Evolutionary conservation across 129 eudicot genomes (phyloP).

Genomic region (Centella asiatica): DNA sequence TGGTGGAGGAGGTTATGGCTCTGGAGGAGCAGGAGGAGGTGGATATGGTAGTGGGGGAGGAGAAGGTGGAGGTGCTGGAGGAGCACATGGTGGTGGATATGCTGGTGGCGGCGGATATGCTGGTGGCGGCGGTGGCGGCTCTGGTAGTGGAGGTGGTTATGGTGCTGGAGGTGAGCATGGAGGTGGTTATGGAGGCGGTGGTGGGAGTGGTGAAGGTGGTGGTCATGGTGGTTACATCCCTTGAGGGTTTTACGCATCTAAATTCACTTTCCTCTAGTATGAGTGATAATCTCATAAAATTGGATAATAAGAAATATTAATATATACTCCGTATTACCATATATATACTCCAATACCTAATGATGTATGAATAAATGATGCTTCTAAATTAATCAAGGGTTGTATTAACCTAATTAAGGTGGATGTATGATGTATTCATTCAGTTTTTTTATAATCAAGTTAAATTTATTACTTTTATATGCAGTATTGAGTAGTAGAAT

Average conservation of each 20-base stretch:
- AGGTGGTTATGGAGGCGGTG: constrained; percentile 31
- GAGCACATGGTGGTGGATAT: constrained; percentile 15
- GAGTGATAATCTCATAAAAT: background rate
- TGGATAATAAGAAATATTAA: no score
- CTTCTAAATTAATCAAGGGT: no score
- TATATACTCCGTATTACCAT: no score
- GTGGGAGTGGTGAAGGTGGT: constrained; percentile 14
- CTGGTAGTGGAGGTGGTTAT: constrained; percentile 27
- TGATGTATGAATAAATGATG: no score
- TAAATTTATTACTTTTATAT: no score
- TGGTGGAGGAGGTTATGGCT: background rate
- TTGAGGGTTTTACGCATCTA: constrained; percentile 2
- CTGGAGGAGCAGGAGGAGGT: background rate
- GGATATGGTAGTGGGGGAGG: background rate
- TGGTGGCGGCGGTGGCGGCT: constrained; percentile 20
- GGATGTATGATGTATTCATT: no score
- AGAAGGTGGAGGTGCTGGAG: constrained; percentile 23
- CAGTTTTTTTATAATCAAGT: no score
- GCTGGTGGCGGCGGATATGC: constrained; percentile 15
- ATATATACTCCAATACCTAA: no score
- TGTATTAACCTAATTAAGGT: no score
- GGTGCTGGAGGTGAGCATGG: constrained; percentile 38
- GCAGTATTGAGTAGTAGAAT: no score
- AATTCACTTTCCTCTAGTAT: background rate
- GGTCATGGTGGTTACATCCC: constrained; percentile 28